Percentiles rank a stretch among this genome's conserved stretches.
Conservation (phyloP, 2,329 filamentous ascomycete species). For the Didymella keratinophila region DNA sequence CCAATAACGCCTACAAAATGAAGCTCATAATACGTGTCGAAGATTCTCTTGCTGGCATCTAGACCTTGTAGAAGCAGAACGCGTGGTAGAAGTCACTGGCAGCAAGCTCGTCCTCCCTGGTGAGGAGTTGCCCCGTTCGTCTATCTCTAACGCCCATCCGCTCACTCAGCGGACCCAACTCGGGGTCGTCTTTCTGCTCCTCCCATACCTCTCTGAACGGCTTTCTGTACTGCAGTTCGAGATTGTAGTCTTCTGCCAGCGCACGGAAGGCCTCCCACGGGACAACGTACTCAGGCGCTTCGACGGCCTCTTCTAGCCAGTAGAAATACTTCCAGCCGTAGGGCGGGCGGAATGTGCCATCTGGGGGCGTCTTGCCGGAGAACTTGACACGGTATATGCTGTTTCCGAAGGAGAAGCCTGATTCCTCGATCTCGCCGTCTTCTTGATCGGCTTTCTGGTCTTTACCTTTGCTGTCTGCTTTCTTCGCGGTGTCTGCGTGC, state of each 20-base stretch:
- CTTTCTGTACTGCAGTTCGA: slow-evolving; percentile 94
- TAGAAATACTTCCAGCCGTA: slow-evolving; percentile 99
- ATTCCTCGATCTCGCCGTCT: slow-evolving; percentile 57
- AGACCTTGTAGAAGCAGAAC: slow-evolving; percentile 95
- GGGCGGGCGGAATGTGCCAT: slow-evolving; percentile 91
- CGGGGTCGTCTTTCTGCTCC: slow-evolving; percentile 83
- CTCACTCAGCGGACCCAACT: slow-evolving; percentile 84
- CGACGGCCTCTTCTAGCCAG: slow-evolving; percentile 93
- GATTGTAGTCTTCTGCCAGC: slow-evolving; percentile 93
- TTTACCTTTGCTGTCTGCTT: slow-evolving; percentile 51
- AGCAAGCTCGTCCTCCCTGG: slow-evolving; percentile 88
- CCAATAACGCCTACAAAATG: background rate
- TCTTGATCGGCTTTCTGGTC: slow-evolving; percentile 54
- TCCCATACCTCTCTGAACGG: slow-evolving; percentile 91
- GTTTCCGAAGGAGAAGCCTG: slow-evolving; percentile 84
- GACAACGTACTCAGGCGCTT: slow-evolving; percentile 96
- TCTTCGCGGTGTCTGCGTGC: slow-evolving; percentile 36
- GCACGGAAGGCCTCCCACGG: slow-evolving; percentile 98
- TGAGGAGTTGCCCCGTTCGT: slow-evolving; percentile 69
- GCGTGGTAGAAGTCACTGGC: slow-evolving; percentile 85
- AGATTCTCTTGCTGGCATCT: background rate
- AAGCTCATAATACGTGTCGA: slow-evolving; percentile 22
- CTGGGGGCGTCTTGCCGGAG: slow-evolving; percentile 78
- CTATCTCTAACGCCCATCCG: slow-evolving; percentile 91
- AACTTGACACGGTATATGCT: slow-evolving; percentile 91